Evolutionary conservation across 495 filamentous ascomycete species (phyloP), one percentile per base, ranked within the genome.

Genomic region (Penicillium atrosanguineum): DNA sequence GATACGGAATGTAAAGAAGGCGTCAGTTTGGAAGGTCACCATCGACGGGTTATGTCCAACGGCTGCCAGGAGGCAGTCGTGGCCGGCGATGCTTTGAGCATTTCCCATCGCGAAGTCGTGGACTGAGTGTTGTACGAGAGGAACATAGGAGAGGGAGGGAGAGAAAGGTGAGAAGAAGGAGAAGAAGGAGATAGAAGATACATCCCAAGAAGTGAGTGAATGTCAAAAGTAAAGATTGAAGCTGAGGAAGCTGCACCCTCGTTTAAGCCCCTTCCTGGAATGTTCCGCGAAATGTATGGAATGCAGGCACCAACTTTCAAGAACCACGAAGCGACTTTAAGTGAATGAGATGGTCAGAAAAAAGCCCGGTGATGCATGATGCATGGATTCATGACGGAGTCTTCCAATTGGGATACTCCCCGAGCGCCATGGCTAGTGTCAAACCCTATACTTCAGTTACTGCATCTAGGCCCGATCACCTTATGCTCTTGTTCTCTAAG

Each of bases 51-150:
- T 44, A 34, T 60, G 45, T 4, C 48, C 52, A 16, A 60, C 57
- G 28, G 57, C 57, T 2, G 52, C 52, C 14, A 60, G 31, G 6
- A 60, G 29, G 44, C 57, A 60, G 44, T 52, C 48, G 20, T 49
- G 52, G 39, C 50, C 57, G n/a, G 48, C 18, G 15, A 52, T 46
- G 38, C 57, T 60, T 4, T 48, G 52, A 26, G 39, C 3, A 16
- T 40, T 29, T 12, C 57, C 57, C 57, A 60, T 60, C 11, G n/a
- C 18, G 23, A 46, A 23, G 23, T 5, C 23, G 23, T 5, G 23
- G 23, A 23, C 23, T 14, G 3, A 23, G 18, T 23, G 38, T n/a
- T 18, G 15, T 1, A 37, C 2, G 2, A n/a, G 14, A 19, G 23
- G n/a, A 26, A 20, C 31, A 7, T 39, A 41, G 18, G 19, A n/a